These are phyloP conservation scores for Linum tenue DNA, from an alignment of 345 rosid genomes.

Conservation along the genomic window DNA sequence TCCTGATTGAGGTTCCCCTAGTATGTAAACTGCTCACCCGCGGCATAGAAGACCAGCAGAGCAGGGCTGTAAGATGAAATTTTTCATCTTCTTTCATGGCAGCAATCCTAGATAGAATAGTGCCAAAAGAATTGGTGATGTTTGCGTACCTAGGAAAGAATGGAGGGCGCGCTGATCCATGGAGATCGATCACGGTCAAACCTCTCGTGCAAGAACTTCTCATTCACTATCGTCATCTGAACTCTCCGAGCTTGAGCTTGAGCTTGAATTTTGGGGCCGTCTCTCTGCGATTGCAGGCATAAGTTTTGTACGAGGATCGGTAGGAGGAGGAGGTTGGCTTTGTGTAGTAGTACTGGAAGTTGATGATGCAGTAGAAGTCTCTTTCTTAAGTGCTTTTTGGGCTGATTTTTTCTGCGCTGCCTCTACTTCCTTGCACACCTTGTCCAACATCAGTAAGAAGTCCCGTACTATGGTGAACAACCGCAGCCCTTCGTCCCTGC, in stretches of 20 bases:
- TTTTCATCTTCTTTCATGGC: background rate
- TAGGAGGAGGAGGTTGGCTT: constrained; percentile 20
- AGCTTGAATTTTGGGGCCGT: constrained; percentile 36
- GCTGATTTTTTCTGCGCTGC: constrained; percentile 41
- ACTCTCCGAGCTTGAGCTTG: constrained; percentile 19
- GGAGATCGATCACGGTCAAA: too few species aligned
- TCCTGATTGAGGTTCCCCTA: background rate
- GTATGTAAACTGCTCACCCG: too few species aligned
- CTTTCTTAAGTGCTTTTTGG: constrained; percentile 38
- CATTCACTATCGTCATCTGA: constrained; percentile 32
- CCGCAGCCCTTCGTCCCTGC: constrained; percentile 83
- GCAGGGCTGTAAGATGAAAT: too few species aligned
- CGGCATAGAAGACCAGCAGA: too few species aligned
- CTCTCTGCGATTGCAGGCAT: constrained; percentile 74
- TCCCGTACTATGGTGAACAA: constrained; percentile 70
- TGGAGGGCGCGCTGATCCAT: background rate
- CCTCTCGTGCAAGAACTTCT: background rate
- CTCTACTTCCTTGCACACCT: constrained; percentile 72
- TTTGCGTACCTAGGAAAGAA: background rate
- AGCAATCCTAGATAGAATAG: background rate
- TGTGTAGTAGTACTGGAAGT: constrained; percentile 26
- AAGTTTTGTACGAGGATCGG: constrained; percentile 46
- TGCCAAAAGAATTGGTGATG: background rate
- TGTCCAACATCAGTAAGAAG: constrained; percentile 75
- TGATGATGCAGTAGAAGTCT: constrained; percentile 38